Conservation (phyloP, 208 protist species). For the Lotmaria passim region DNA sequence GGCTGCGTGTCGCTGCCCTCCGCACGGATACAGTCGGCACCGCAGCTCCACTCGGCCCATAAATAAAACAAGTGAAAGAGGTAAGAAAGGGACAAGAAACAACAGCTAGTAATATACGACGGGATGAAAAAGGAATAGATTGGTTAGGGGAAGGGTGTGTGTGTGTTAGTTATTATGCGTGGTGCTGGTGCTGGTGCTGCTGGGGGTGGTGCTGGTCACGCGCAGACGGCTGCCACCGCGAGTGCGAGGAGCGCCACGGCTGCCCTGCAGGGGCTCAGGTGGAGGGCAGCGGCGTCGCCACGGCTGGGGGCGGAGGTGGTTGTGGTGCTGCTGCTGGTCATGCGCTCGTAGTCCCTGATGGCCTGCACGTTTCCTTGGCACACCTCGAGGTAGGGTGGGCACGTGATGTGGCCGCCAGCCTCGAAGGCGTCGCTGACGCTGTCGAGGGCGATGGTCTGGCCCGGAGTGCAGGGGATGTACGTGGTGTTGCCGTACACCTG, state of each 20-base stretch:
- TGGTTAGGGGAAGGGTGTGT: too few species aligned
- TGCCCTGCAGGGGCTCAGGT: background rate
- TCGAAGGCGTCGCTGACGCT: constrained; percentile 7
- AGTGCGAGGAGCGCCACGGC: constrained; percentile 1
- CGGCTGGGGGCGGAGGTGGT: too few species aligned
- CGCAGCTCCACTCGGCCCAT: too few species aligned
- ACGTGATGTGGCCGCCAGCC: constrained; percentile 10
- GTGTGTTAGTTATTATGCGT: too few species aligned
- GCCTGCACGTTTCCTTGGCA: constrained; percentile 21
- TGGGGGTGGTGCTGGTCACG: background rate
- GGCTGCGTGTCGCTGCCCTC: too few species aligned
- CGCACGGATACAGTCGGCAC: too few species aligned
- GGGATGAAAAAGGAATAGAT: too few species aligned
- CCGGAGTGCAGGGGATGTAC: background rate
- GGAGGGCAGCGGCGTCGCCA: too few species aligned
- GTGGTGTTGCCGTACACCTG: constrained; percentile 3
- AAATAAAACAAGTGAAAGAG: too few species aligned
- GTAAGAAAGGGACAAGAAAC: too few species aligned
- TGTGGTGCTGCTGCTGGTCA: too few species aligned
- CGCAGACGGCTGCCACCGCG: background rate
- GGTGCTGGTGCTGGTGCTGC: background rate
- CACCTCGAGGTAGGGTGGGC: constrained; percentile 15
- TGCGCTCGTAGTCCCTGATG: constrained; percentile 1
- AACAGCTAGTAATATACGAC: too few species aligned
- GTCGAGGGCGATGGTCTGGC: background rate